These are phyloP conservation scores for Thalassiosira hispida DNA, from an alignment of 352 stramenopile genomes.

Conservation along the genomic window DNA sequence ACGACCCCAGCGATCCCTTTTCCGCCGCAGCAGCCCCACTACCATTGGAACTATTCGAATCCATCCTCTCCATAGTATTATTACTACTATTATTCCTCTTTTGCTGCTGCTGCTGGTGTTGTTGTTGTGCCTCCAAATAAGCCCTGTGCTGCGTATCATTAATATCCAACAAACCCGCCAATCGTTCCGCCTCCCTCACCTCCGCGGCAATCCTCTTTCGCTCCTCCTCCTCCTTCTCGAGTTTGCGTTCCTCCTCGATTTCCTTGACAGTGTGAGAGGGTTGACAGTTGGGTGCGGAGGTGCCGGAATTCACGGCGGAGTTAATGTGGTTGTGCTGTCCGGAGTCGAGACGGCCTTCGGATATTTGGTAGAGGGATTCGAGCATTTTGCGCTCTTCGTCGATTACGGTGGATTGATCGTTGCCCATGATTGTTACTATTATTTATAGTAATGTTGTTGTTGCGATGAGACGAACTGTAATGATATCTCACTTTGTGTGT, in stretches of 20 bases:
- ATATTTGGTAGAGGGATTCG: slow-evolving; percentile 52
- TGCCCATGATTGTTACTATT: slow-evolving; percentile 39
- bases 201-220: background rate
- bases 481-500: too few relatives aligned
- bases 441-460: too few relatives aligned
- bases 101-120: background rate
- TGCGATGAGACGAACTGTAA: too few relatives aligned
- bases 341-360: slow-evolving; percentile 40
- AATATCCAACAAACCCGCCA: slow-evolving; percentile 47
- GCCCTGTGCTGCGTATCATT: slow-evolving; percentile 44
- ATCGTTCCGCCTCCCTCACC: slow-evolving; percentile 39
- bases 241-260: slow-evolving; percentile 16
- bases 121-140: slow-evolving; percentile 23
- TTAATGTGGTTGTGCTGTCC: slow-evolving; percentile 33
- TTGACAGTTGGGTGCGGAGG: slow-evolving; percentile 71
- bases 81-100: background rate
- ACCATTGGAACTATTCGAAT: slow-evolving; percentile 2
- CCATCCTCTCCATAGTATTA: slow-evolving; percentile 5
- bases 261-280: slow-evolving; percentile 65
- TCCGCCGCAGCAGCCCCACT: slow-evolving; percentile 12
- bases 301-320: slow-evolving; percentile 65
- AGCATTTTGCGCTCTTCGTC: slow-evolving; percentile 53
- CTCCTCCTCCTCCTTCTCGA: slow-evolving; percentile 30
- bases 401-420: slow-evolving; percentile 63
- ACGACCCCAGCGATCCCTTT: slow-evolving; percentile 44